Conservation (phyloP, 2,329 filamentous ascomycete species). For the Trichoderma pleuroti region DNA sequence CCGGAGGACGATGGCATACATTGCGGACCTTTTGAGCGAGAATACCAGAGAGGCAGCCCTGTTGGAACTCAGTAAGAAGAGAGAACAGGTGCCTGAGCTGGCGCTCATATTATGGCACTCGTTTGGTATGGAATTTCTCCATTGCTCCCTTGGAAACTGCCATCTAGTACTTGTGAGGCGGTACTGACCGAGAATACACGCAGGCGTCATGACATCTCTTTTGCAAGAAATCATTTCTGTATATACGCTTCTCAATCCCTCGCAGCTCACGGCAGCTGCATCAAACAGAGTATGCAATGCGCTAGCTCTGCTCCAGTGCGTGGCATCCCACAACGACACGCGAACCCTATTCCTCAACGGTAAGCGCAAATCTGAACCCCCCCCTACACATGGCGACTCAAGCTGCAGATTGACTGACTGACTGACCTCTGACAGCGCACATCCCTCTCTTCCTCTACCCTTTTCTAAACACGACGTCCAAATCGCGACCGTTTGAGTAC, state of each 20-base stretch:
- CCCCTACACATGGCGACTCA: not conserved
- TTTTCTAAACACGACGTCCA: conserved; percentile 97
- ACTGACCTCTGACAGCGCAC: conserved; percentile 60
- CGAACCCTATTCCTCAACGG: conserved; percentile 89
- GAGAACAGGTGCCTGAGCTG: conserved; percentile 94
- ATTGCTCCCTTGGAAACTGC: not conserved
- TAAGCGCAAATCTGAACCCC: conserved; percentile 42
- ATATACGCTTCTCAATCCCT: conserved; percentile 93
- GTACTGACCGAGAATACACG: not conserved
- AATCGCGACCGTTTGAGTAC: conserved; percentile 96
- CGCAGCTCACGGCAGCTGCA: conserved; percentile 93
- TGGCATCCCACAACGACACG: conserved; percentile 96
- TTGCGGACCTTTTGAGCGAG: conserved; percentile 85
- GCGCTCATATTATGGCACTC: conserved; percentile 98
- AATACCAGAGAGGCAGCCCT: conserved; percentile 84
- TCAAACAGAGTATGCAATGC: conserved; percentile 98
- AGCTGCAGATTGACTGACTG: not conserved
- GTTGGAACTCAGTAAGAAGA: conserved; percentile 95
- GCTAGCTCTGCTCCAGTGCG: conserved; percentile 89
- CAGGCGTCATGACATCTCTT: conserved; percentile 96
- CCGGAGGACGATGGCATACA: conserved; percentile 85
- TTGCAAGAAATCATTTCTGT: conserved; percentile 99
- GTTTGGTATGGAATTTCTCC: conserved; percentile 63
- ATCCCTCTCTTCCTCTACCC: conserved; percentile 97
- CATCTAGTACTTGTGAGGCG: not conserved